A percentile compares a stretch with the other conserved stretches of the same genome.
Conservation (phyloP, 1,139 yeast species). For the Lodderomyces parapsilosis region DNA sequence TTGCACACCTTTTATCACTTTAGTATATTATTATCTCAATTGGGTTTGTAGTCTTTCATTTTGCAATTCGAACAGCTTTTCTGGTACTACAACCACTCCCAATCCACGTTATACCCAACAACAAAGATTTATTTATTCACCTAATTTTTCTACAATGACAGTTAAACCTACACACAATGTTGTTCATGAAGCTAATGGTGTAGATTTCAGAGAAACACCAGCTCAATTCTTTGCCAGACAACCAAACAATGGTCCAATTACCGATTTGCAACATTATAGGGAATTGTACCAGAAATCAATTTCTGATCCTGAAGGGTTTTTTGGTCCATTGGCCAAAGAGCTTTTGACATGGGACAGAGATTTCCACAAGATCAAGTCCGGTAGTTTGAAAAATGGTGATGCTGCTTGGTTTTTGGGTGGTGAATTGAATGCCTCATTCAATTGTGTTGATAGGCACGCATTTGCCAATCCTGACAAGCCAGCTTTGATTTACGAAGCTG, state of each 20-base stretch:
- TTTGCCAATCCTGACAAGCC: slow-evolving; percentile 79
- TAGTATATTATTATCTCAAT: neutral
- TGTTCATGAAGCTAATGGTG: slow-evolving; percentile 82
- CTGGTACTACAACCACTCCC: neutral
- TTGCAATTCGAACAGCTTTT: neutral
- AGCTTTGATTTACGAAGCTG: slow-evolving; percentile 94
- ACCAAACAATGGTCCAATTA: slow-evolving; percentile 51
- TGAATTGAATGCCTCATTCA: slow-evolving; percentile 87
- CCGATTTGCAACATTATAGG: slow-evolving; percentile 65
- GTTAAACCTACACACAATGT: slow-evolving; percentile 26
- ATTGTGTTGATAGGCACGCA: slow-evolving; percentile 97
- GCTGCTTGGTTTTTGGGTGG: slow-evolving; percentile 94
- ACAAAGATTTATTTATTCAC: slow-evolving; percentile 1
- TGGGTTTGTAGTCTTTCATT: neutral
- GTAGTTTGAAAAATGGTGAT: slow-evolving; percentile 77
- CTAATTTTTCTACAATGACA: slow-evolving; percentile 2
- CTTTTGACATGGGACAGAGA: slow-evolving; percentile 83
- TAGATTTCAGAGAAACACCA: slow-evolving; percentile 66
- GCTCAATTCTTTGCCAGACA: slow-evolving; percentile 71
- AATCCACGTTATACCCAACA: no score
- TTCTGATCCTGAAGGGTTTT: slow-evolving; percentile 77
- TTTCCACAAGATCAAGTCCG: slow-evolving; percentile 69
- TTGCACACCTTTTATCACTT: neutral
- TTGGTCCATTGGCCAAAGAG: slow-evolving; percentile 79
- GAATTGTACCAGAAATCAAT: slow-evolving; percentile 76